Evolutionary conservation across 192 early-diverging fungal species (phyloP), one percentile per base, ranked within the genome.

Genomic region (Entomortierella parvispora): DNA sequence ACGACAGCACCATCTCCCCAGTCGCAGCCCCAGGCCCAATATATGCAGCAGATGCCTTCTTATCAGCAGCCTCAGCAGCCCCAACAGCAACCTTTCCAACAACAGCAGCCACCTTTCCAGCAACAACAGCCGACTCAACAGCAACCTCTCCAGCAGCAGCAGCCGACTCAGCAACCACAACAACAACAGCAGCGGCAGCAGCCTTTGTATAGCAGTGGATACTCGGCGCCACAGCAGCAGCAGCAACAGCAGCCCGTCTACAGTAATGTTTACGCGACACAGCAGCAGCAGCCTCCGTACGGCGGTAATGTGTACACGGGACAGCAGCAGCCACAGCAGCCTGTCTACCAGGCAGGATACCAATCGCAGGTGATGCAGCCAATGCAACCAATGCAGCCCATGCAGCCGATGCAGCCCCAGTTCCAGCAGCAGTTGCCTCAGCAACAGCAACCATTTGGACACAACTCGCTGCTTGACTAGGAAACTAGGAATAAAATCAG

Each of bases 381-480:
- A n/a, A 56, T 60, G 51, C 68, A 69, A 31, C 60, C 56, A 52
- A 58, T 61, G 49, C 58, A 58, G 26, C 40, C 18, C 33, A 45
- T 49, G 47, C 62, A 62, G 46, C 42, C 37, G 22, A 26, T 58
- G 37, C 47, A 49, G 22, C 47, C 47, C 37, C 37, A 44, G 28
- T 61, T 47, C 32, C 58, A 67, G 28, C 64, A 50, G 8, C 65
- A 67, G 40, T 48, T 48, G 42, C 22, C 20, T 8, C 60, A 62
- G 45, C 70, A 62, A 17, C 61, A 62, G 37, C 69, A 72, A 48
- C 70, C 43, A 43, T 72, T 53, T 62, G 32, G 31, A 1, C 71
- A 76, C 15, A 68, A 64, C 32, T 77, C 74, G 2, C 58, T 77
- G 14, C 74, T 77, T 25, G 74, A 77, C 31, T 77, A 77, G 44